Evolutionary conservation across 2,329 filamentous ascomycete species (phyloP), one percentile per base, ranked within the genome.

Genomic region (Paecilomyces fulvus): DNA sequence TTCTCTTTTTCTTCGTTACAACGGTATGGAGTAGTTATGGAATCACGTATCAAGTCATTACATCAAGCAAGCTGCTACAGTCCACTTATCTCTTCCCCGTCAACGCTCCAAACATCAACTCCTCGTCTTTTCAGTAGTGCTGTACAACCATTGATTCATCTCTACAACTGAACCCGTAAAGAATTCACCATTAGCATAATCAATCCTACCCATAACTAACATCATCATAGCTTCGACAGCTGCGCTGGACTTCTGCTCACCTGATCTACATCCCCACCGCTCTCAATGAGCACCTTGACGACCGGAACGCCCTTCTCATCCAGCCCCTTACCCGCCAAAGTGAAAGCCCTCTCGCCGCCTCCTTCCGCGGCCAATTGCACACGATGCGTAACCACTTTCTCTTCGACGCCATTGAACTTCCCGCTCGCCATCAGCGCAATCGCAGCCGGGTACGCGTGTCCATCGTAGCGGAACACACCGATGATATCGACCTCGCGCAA

Each of bases 391-490:
- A 82, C 75, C 63, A 82, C 77, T 59, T 75, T 74, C 60, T 80
- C 76, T 48, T 74, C 73, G 0, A 82, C 77, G 20, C 68, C 74
- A 17, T 74, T 74, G 46, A 82, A 65, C 55, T 75, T 74, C 4
- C 79, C 79, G 52, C 77, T 78, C 2, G 75, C 77, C 60, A 82
- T 68, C 59, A 82, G 66, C 59, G 75, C 75, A 65, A 83, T 80
- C 1, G 80, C 80, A n/a, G 73, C 75, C 0, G 79, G 78, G 60
- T 82, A 83, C 0, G 78, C 79, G 61, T 77, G 73, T 2, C 68
- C 70, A 63, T 80, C 79, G 58, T 83, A 83, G 49, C 80, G 71
- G 67, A 82, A 81, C 6, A 82, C 79, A n/a, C 80, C 80, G 52
- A 82, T 76, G 49, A 83, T 75, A 64, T 83, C 80, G 6, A 83